phyloP scores from a whole-genome alignment of 768 basidiomycete species.

The Leccinum obscurum region DNA sequence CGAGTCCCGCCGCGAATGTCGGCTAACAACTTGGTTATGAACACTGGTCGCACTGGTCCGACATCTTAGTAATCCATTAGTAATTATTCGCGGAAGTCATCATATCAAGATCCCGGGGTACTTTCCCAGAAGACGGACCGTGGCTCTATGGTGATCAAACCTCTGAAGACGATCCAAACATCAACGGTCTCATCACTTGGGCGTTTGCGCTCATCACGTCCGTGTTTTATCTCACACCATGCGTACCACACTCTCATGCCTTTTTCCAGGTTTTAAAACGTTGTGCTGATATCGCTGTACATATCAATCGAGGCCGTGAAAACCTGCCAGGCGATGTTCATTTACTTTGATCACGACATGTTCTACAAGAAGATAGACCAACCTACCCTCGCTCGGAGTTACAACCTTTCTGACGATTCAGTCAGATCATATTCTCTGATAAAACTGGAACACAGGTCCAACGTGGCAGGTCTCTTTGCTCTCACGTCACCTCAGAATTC shows the following conservation, averaged over 20 bases:
- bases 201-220: conserved; percentile 87
- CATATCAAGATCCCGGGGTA: neutral
- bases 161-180: conserved; percentile 76
- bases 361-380: conserved; percentile 74
- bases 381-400: conserved; percentile 82
- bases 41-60: too few relatives aligned
- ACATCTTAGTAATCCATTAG: neutral
- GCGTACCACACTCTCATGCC: conserved; percentile 2
- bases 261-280: conserved; percentile 79
- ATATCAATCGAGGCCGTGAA: conserved; percentile 96
- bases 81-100: neutral
- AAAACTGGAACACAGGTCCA: conserved; percentile 88
- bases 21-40: too few relatives aligned
- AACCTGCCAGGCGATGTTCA: conserved; percentile 88
- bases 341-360: conserved; percentile 92
- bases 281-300: conserved; percentile 96
- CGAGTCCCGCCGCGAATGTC: conserved; percentile 1
- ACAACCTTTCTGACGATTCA: conserved; percentile 97
- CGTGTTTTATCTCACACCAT: conserved; percentile 22
- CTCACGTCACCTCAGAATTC: conserved; percentile 53
- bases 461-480: conserved; percentile 50
- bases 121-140: conserved; percentile 55
- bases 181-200: conserved; percentile 91
- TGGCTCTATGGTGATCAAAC: conserved; percentile 76
- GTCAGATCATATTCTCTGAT: conserved; percentile 97